These are phyloP conservation scores for Lecanicillium sp. DNA, from an alignment of 2,329 filamentous ascomycete genomes.

Conservation along the genomic window DNA sequence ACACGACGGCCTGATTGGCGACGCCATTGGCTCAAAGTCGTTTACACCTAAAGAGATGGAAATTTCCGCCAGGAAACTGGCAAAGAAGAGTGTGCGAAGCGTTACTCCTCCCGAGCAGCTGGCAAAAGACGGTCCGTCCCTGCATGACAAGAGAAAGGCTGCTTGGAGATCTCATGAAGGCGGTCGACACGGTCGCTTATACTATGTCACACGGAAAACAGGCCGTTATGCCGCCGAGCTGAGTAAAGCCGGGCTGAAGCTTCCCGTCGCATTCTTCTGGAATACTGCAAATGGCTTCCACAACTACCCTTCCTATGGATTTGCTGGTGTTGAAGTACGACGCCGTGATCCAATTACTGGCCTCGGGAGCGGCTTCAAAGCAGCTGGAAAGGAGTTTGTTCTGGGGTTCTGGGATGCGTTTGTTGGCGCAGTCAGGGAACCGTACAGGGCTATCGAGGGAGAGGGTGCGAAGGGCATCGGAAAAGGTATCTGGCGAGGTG, in stretches of 20 bases:
- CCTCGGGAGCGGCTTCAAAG: constrained; percentile 47
- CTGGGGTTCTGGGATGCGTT: constrained; percentile 62
- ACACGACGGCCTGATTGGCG: neutral
- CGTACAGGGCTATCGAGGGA: constrained; percentile 53
- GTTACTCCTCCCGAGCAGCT: constrained; percentile 33
- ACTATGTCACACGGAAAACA: constrained; percentile 27
- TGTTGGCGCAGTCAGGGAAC: constrained; percentile 57
- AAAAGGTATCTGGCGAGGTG: constrained; percentile 45
- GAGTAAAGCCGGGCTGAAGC: constrained; percentile 51
- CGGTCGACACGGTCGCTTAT: constrained; percentile 17
- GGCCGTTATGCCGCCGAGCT: constrained; percentile 51
- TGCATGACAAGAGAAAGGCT: constrained; percentile 14
- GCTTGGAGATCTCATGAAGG: constrained; percentile 17
- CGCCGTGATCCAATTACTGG: constrained; percentile 60
- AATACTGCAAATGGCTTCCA: constrained; percentile 65
- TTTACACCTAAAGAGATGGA: constrained; percentile 21
- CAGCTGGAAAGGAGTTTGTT: constrained; percentile 56
- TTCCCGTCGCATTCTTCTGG: constrained; percentile 60
- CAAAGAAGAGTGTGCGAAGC: constrained; percentile 32
- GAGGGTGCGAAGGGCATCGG: constrained; percentile 52
- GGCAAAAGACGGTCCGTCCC: constrained; percentile 11
- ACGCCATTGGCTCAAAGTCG: neutral
- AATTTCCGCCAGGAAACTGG: constrained; percentile 19
- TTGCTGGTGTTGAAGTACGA: constrained; percentile 57
- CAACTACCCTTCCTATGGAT: constrained; percentile 58